Evolutionary conservation across 345 rosid genomes (phyloP).

Genomic region (Eutrema japonicum): DNA sequence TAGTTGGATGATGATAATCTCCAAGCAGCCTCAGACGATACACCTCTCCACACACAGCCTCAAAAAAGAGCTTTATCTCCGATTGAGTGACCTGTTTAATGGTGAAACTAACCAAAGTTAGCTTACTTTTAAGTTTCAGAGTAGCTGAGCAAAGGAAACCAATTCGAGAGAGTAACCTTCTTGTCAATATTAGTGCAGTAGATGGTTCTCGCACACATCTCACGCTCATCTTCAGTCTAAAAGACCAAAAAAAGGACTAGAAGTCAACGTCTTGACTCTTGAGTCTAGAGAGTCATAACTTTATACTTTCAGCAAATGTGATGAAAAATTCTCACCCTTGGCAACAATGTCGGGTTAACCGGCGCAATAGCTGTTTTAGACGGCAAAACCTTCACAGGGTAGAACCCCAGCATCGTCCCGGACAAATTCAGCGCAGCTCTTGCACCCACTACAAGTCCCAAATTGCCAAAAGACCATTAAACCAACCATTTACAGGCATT

Average conservation of each 20-base stretch:
- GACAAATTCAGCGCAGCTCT: slow-evolving; percentile 67
- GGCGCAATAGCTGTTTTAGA: slow-evolving; percentile 98
- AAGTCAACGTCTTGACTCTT: slow-evolving; percentile 14
- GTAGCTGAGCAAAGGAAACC: neutral
- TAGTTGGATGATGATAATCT: slow-evolving; percentile 77
- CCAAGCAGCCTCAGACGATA: slow-evolving; percentile 76
- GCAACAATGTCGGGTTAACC: slow-evolving; percentile 91
- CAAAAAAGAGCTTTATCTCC: slow-evolving; percentile 69
- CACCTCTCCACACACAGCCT: slow-evolving; percentile 80
- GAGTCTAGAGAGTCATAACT: slow-evolving; percentile 22
- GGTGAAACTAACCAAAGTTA: neutral
- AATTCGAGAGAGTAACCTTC: slow-evolving; percentile 55
- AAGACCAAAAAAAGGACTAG: slow-evolving; percentile 13
- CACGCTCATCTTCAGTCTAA: slow-evolving; percentile 90
- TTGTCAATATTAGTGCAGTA: slow-evolving; percentile 94
- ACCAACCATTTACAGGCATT: slow-evolving; percentile 1
- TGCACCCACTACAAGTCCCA: slow-evolving; percentile 68
- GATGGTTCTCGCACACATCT: slow-evolving; percentile 91
- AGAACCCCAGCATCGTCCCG: slow-evolving; percentile 90
- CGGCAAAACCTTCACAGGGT: slow-evolving; percentile 87
- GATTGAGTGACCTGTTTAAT: slow-evolving; percentile 63
- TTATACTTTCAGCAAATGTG: neutral
- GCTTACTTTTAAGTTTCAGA: neutral
- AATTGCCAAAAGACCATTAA: slow-evolving; percentile 2
- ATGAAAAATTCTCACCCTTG: slow-evolving; percentile 59